phyloP scores from a whole-genome alignment of 139 green algal genomes.

The Micractinium sp. region DNA sequence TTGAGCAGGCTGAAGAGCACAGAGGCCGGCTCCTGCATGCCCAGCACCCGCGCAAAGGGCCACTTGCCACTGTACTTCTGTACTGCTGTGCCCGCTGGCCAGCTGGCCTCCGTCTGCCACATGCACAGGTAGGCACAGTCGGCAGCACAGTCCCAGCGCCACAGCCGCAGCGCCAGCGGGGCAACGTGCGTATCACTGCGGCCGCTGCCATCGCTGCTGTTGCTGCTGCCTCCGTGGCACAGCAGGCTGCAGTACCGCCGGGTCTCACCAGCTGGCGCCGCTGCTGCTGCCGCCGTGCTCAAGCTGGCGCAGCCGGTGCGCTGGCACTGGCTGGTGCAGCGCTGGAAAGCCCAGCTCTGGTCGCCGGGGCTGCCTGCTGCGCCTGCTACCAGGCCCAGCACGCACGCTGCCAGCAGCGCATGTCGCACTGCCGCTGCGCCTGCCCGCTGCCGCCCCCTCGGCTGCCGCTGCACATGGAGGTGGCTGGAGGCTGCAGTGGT shows the following conservation, averaged over 20 bases:
- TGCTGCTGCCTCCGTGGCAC: conserved; percentile 1
- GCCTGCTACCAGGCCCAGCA: background rate
- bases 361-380: conserved; percentile 34
- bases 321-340: conserved; percentile 25
- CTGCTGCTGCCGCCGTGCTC: background rate
- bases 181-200: background rate
- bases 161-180: conserved; percentile 31
- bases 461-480: background rate
- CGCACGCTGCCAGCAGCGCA: background rate
- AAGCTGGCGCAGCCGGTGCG: conserved; percentile 16
- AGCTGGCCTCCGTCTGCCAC: conserved; percentile 52
- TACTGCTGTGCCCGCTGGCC: background rate
- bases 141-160: conserved; percentile 57
- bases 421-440: background rate
- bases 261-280: background rate
- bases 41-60: conserved; percentile 79
- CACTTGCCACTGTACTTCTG: conserved; percentile 93
- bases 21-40: conserved; percentile 77
- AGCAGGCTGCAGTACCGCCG: conserved; percentile 9
- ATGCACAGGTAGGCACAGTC: conserved; percentile 91
- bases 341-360: background rate
- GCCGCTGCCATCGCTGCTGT: background rate
- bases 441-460: background rate
- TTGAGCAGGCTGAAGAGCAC: conserved; percentile 83
- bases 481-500: too few relatives aligned